These are phyloP conservation scores for Boletus semigastroideus DNA, from an alignment of 1,284 basidiomycete genomes.

Conservation along the genomic window DNA sequence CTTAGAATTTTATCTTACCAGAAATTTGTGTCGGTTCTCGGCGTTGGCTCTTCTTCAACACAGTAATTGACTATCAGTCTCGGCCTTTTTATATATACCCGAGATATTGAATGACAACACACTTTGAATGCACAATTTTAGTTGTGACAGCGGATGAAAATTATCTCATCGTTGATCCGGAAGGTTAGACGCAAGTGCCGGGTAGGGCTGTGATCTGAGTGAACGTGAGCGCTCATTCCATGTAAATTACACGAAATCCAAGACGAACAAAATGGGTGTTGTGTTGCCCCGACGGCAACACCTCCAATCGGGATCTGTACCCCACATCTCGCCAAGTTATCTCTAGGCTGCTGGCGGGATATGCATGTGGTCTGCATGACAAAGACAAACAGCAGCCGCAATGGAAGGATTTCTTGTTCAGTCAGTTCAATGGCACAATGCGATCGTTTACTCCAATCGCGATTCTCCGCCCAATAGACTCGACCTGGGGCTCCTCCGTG, in stretches of 20 bases:
- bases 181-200: conserved; percentile 8
- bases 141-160: conserved; percentile 18
- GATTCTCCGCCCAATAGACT: conserved; percentile 18
- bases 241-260: conserved; percentile 7
- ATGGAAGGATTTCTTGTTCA: conserved; percentile 17
- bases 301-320: conserved; percentile 17
- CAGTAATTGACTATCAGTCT: not conserved
- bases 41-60: not conserved
- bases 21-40: conserved; percentile 1
- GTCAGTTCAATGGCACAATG: conserved; percentile 8
- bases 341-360: conserved; percentile 1
- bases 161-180: conserved; percentile 10
- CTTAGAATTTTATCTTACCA: conserved; percentile 14
- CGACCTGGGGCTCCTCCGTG: conserved; percentile 1
- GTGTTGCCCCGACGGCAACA: conserved; percentile 2
- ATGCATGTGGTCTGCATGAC: conserved; percentile 12
- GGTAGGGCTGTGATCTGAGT: conserved; percentile 15
- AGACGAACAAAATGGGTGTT: conserved; percentile 5
- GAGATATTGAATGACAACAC: not conserved
- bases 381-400: conserved; percentile 11
- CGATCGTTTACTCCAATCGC: conserved; percentile 2
- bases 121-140: conserved; percentile 22
- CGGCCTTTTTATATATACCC: not conserved
- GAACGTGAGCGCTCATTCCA: conserved; percentile 3
- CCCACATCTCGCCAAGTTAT: conserved; percentile 23